Base-by-base conservation (phyloP, 1,284 basidiomycete genomes). In the Ceratobasidium sp. region DNA sequence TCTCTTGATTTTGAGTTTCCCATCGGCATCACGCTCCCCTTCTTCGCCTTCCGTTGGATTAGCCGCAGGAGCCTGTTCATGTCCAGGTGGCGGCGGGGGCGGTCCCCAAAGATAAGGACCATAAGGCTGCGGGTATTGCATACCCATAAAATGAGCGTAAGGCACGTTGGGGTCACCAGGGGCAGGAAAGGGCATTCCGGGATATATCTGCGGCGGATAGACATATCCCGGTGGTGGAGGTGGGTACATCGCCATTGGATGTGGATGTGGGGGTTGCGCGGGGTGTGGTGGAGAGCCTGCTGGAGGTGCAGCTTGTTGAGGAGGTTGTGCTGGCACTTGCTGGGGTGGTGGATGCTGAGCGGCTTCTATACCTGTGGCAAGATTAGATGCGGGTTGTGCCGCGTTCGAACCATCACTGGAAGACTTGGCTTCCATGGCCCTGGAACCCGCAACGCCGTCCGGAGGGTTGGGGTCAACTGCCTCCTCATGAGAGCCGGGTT, bases 1-100 rank as follows among this genome's bases (percentile, higher is more conserved):
- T 45, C 89, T 85, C 79, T 87, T 74, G 58, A 74, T 63, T 42
- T 74, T 74, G 31, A 74, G 49, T 61, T 74, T 74, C 6, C 69
- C 69, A 20, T 74, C 69, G 15, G 69, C 69, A 47, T 74, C 69
- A 4, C 69, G 58, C 47, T 74, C 69, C 20, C 58, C 69, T 2
- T 74, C 69, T 20, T 74, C 69, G 20, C 45, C 56, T 20, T 74
- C 69, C 20, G 13, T 31, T 23, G 42, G 33, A 26, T 74, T 61
- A 33, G 60, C 28, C 5, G 33, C 47, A 28, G 69, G 58, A 13
- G 31, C 58, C 39, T 47, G 69, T 42, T 74, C 69, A 42, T 74
- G 69, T 63, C 69, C 69, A 26, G 69, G 69, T 11, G 69, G 69
- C n/a, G 60, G 69, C 2, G 69, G 69, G 13, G 69, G 69, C 17